Evolutionary conservation across 768 basidiomycete species (phyloP).

Genomic region (Lentinula raphanica): DNA sequence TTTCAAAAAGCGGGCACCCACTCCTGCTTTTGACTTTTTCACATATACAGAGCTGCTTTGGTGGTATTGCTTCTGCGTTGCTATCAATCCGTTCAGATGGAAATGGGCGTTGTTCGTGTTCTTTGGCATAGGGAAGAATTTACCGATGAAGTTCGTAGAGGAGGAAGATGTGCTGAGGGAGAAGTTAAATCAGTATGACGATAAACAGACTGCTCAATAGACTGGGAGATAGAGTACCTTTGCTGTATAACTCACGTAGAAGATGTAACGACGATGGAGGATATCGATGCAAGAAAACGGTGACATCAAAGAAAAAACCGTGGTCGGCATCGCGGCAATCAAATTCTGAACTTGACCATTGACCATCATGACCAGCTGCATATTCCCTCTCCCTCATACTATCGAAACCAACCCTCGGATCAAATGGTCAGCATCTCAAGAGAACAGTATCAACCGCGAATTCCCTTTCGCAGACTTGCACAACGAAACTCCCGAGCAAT

Average conservation of each 20-base stretch:
- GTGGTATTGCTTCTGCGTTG: conserved; percentile 8
- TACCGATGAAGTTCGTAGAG: conserved; percentile 5
- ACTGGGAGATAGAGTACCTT: too few species aligned
- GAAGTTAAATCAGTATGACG: neutral
- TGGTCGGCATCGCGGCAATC: too few species aligned
- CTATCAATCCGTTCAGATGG: conserved; percentile 8
- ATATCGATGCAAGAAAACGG: too few species aligned
- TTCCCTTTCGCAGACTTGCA: conserved; percentile 45
- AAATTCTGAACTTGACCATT: too few species aligned
- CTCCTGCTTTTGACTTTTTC: conserved; percentile 40
- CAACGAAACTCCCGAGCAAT: conserved; percentile 49
- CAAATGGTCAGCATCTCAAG: conserved; percentile 56
- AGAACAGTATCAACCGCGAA: conserved; percentile 50
- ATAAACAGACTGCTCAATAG: neutral
- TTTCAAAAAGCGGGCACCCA: conserved; percentile 30
- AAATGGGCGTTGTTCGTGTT: conserved; percentile 8
- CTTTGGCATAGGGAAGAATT: conserved; percentile 4
- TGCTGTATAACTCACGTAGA: too few species aligned
- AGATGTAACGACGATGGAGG: too few species aligned
- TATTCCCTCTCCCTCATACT: neutral
- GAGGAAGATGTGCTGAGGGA: conserved; percentile 3
- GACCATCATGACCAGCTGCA: neutral
- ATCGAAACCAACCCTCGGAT: conserved; percentile 13
- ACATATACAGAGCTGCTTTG: conserved; percentile 44
- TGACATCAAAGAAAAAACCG: too few species aligned